These are phyloP conservation scores for Tetrapisispora nanseiensis DNA, from an alignment of 805 yeast species.

Conservation along the genomic window DNA sequence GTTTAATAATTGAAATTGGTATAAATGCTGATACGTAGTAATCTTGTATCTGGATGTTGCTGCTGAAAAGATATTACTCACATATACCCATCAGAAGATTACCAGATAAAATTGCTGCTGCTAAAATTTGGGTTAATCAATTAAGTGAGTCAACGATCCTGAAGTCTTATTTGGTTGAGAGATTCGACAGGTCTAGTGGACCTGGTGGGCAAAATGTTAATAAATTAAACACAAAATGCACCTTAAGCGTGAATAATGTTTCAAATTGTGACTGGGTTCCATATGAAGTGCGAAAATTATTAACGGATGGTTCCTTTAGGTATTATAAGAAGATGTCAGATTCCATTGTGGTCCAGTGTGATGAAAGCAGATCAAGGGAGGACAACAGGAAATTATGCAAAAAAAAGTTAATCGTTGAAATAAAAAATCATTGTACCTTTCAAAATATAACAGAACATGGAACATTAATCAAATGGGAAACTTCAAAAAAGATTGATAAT, in stretches of 20 bases:
- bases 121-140: conserved; percentile 29
- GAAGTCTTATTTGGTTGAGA: conserved; percentile 9
- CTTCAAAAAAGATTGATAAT: conserved; percentile 26
- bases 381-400: conserved; percentile 50
- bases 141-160: conserved; percentile 35
- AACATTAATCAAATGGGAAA: conserved; percentile 44
- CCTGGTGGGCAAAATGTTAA: conserved; percentile 88
- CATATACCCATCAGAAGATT: neutral
- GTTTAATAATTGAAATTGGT: too few relatives aligned
- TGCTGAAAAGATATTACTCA: neutral
- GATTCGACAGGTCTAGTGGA: conserved; percentile 52
- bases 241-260: conserved; percentile 43
- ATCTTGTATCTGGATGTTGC: neutral
- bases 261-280: conserved; percentile 53
- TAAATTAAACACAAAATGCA: conserved; percentile 54
- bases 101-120: neutral
- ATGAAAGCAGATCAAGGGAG: conserved; percentile 47
- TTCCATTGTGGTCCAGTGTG: conserved; percentile 51
- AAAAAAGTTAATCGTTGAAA: conserved; percentile 44
- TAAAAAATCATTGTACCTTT: conserved; percentile 39
- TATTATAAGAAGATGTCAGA: conserved; percentile 46
- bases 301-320: conserved; percentile 34
- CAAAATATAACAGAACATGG: conserved; percentile 39
- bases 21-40: neutral
- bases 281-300: conserved; percentile 34